Conservation (phyloP, 2,329 filamentous ascomycete species). For the Pseudogymnoascus sp. region DNA sequence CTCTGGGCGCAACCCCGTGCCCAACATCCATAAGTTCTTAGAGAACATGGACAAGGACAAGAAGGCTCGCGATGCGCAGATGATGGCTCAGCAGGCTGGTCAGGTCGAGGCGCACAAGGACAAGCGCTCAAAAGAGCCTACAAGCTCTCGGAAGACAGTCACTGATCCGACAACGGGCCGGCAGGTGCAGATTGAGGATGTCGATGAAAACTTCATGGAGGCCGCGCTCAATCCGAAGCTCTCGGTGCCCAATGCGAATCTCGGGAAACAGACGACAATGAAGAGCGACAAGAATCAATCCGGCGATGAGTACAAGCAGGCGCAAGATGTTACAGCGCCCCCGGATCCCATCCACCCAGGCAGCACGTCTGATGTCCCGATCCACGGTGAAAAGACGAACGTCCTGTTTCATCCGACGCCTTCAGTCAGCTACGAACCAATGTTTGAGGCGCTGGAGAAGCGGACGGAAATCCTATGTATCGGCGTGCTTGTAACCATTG, state of each 20-base stretch:
- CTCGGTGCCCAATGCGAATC: constrained; percentile 81
- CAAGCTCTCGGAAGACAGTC: constrained; percentile 44
- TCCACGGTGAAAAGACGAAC: constrained; percentile 93
- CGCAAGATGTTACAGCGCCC: constrained; percentile 83
- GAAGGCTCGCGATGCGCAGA: constrained; percentile 59
- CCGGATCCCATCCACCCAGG: constrained; percentile 77
- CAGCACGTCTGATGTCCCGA: constrained; percentile 85
- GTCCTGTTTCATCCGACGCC: constrained; percentile 93
- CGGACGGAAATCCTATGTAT: constrained; percentile 62
- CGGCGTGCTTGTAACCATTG: constrained; percentile 62
- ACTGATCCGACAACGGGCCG: constrained; percentile 84
- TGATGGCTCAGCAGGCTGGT: constrained; percentile 49
- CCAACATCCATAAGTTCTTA: constrained; percentile 79
- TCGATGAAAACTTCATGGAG: constrained; percentile 60
- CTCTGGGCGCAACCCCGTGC: constrained; percentile 74
- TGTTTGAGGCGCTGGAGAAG: constrained; percentile 68
- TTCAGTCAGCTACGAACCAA: constrained; percentile 80
- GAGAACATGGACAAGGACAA: constrained; percentile 72
- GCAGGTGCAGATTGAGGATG: constrained; percentile 78
- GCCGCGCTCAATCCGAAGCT: constrained; percentile 66
- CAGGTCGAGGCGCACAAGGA: constrained; percentile 38
- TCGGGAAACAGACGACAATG: constrained; percentile 64
- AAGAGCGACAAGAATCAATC: constrained; percentile 64
- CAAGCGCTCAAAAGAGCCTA: constrained; percentile 27
- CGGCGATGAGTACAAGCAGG: constrained; percentile 70